Base-by-base conservation (phyloP, 2,329 filamentous ascomycete species). In the Neonectria ditissima region DNA sequence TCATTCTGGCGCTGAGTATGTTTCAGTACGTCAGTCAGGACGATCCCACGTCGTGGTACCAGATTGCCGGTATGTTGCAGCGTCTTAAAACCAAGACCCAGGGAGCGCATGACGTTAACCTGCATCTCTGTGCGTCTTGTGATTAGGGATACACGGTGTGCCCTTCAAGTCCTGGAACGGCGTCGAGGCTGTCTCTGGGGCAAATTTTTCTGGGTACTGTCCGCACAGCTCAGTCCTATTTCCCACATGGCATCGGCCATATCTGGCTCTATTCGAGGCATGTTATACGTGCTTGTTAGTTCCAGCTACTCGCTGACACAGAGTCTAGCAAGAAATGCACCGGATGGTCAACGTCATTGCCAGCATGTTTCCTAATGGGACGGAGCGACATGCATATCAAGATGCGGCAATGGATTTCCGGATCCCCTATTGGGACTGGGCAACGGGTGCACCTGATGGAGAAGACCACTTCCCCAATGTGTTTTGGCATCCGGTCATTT, bases 191-290 rank as follows among this genome's bases (percentile, higher is more conserved):
- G 80, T 79, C 2, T 73, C 81, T 2, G 87, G 86, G 2, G 86
- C 85, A 62, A 81, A 83, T 60, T 79, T 82, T 41, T 82, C 85
- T 16, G 93, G 92, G 53, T 97, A 94, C 76, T 97, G 93, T 76
- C 87, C 87, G 14, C 93, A 97, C 78, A 86, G 84, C 24, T 92
- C 91, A 1, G 87, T 90, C 43, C 80, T 96, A 16, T 96, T 97
- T 75, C 87, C 91, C 41, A 86, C 89, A 41, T 97, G 93, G 93
- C 93, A 97, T 82, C 87, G 93, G 53, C 91, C 92, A 1, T 97
- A 95, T 77, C 81, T 96, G 62, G 85, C 83, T 30, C 76, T 88
- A 54, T 87, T 86, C 61, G 86, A 89, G 81, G 86, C 86, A 65
- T 62, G 74, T 39, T 2, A 8, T 28, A 4, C 9, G 7, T 16